Evolutionary conservation across 768 basidiomycete genomes (phyloP).

Genomic region (Obba rivulosa): DNA sequence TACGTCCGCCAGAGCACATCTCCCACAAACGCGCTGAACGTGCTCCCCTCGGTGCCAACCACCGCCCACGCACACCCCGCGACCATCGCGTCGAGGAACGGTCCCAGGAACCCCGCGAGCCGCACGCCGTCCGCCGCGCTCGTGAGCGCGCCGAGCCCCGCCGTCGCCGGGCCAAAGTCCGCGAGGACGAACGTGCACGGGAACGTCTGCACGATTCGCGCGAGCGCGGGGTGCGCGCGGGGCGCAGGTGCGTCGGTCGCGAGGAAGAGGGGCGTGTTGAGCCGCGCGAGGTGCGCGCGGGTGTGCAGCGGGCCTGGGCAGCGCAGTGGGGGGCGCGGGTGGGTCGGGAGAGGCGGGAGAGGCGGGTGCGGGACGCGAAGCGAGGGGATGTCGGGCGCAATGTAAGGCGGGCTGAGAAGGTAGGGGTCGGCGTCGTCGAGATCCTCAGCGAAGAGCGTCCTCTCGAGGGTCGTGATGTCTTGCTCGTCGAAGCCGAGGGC

Average conservation of each 20-base stretch:
- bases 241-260: constrained; percentile 54
- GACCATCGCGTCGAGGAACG: constrained; percentile 70
- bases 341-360: constrained; percentile 20
- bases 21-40: constrained; percentile 65
- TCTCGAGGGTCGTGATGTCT: constrained; percentile 11
- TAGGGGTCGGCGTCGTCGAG: neutral
- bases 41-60: constrained; percentile 69
- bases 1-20: constrained; percentile 64
- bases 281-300: constrained; percentile 24
- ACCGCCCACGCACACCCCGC: constrained; percentile 51
- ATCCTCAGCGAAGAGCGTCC: constrained; percentile 10
- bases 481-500: constrained; percentile 35
- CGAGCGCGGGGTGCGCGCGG: constrained; percentile 35
- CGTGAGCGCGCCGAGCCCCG: constrained; percentile 28
- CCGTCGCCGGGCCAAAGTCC: constrained; percentile 36
- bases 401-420: constrained; percentile 8
- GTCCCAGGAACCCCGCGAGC: constrained; percentile 44
- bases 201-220: constrained; percentile 45
- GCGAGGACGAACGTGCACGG: constrained; percentile 58
- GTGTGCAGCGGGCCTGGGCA: constrained; percentile 46
- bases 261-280: constrained; percentile 61
- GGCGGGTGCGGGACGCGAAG: constrained; percentile 23
- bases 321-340: constrained; percentile 2
- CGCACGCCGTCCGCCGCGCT: constrained; percentile 45
- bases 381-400: constrained; percentile 16